Evolutionary conservation across 1,139 yeast genomes (phyloP).

Genomic region (Kluyveromyces sp.): DNA sequence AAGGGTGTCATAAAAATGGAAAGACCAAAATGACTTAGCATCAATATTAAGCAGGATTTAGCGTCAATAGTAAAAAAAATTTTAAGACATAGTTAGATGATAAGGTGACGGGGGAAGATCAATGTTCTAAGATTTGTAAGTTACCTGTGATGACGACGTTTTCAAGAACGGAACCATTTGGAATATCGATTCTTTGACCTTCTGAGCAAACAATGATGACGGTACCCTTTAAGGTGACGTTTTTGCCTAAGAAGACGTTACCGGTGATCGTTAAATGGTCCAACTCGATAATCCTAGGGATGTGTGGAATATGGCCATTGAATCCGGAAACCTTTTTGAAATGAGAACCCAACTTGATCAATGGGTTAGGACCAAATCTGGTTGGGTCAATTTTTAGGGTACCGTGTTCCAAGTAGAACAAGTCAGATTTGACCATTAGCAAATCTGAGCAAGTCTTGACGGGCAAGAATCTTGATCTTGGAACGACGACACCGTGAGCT

Average conservation of each 20-base stretch:
- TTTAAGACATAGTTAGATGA: background rate
- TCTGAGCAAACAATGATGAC: conserved; percentile 96
- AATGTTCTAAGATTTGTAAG: conserved; percentile 92
- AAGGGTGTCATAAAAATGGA: no score
- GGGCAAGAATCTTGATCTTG: conserved; percentile 95
- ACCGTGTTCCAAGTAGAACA: conserved; percentile 88
- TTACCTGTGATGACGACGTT: conserved; percentile 97
- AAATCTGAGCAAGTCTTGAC: conserved; percentile 96
- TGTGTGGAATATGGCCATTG: conserved; percentile 84
- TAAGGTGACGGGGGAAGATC: conserved; percentile 1
- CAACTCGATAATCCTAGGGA: conserved; percentile 91
- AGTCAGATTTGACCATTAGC: conserved; percentile 90
- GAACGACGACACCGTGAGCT: conserved; percentile 97
- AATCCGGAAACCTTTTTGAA: conserved; percentile 92
- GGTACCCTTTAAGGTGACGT: conserved; percentile 89
- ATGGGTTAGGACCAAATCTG: conserved; percentile 89
- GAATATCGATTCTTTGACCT: conserved; percentile 94
- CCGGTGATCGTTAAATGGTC: conserved; percentile 98
- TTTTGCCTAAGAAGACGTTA: conserved; percentile 85
- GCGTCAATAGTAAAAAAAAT: no score
- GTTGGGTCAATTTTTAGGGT: conserved; percentile 75
- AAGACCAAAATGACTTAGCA: no score
- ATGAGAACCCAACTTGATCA: conserved; percentile 92
- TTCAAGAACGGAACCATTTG: conserved; percentile 89
- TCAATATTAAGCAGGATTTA: no score